Conservation (phyloP, 768 basidiomycete species). For the Tubosaeta sp. region DNA sequence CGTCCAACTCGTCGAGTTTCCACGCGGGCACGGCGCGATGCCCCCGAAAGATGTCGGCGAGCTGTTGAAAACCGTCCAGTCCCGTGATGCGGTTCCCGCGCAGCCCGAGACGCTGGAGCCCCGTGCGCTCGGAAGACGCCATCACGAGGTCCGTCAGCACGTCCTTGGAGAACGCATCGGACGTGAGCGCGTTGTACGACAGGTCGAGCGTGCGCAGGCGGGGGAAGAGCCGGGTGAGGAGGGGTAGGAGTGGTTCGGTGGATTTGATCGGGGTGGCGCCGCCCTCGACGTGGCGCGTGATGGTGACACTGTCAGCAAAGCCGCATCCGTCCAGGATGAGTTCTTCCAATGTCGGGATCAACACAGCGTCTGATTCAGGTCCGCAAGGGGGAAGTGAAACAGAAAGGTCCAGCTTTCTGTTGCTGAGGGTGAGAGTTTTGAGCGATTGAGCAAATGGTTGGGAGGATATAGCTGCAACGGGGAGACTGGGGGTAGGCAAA, state of each 20-base stretch:
- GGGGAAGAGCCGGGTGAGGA: slow-evolving; percentile 67
- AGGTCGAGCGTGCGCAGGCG: slow-evolving; percentile 64
- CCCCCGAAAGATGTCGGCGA: slow-evolving; percentile 65
- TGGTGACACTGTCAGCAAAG: slow-evolving; percentile 54
- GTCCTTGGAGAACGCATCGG: slow-evolving; percentile 45
- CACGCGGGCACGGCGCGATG: slow-evolving; percentile 59
- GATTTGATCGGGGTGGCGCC: slow-evolving; percentile 40
- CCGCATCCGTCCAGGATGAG: slow-evolving; percentile 71
- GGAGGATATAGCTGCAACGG: slow-evolving; percentile 53
- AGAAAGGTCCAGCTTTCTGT: slow-evolving; percentile 62
- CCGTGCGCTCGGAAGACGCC: slow-evolving; percentile 41
- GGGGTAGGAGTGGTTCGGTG: slow-evolving; percentile 51
- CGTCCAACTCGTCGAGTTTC: slow-evolving; percentile 78
- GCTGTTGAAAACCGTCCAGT: slow-evolving; percentile 55
- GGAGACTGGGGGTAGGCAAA: slow-evolving; percentile 65
- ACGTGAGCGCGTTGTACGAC: slow-evolving; percentile 69
- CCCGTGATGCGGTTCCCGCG: slow-evolving; percentile 64
- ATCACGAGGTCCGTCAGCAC: slow-evolving; percentile 51
- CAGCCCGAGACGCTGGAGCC: slow-evolving; percentile 61
- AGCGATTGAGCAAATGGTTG: slow-evolving; percentile 62
- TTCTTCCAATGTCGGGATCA: slow-evolving; percentile 69
- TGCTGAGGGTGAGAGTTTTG: slow-evolving; percentile 53
- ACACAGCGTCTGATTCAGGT: slow-evolving; percentile 29
- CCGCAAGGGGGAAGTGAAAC: slow-evolving; percentile 47
- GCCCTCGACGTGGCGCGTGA: slow-evolving; percentile 35